A percentile compares a stretch with the other conserved stretches of the same genome.
These are phyloP conservation scores for Allium cepa DNA, from an alignment of 106 monocot species.

Conservation along the genomic window DNA sequence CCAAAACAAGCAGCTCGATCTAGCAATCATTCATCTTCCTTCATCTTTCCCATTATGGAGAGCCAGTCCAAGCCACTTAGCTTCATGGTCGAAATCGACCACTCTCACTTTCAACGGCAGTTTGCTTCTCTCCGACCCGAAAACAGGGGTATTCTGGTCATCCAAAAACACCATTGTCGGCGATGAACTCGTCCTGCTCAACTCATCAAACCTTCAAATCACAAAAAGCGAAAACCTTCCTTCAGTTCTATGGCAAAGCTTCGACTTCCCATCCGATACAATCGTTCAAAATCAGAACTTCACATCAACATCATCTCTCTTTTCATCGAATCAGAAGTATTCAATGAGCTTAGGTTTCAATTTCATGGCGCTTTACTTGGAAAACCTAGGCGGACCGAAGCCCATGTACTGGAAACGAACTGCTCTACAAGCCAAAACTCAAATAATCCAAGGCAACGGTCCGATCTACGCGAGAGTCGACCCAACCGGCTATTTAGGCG, in stretches of 20 bases:
- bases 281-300: constrained; percentile 71
- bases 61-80: constrained; percentile 17
- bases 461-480: constrained; percentile 56
- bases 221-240: constrained; percentile 6
- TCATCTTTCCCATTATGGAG: constrained; percentile 48
- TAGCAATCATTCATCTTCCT: constrained; percentile 55
- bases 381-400: neutral
- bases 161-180: constrained; percentile 4
- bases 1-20: constrained; percentile 31
- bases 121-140: constrained; percentile 31
- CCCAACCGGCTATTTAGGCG: constrained; percentile 48
- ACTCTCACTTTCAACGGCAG: constrained; percentile 47
- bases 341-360: constrained; percentile 36
- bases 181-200: constrained; percentile 42
- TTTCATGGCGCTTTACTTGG: constrained; percentile 41
- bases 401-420: constrained; percentile 68
- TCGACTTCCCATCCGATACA: constrained; percentile 57
- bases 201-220: constrained; percentile 84
- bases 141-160: constrained; percentile 26
- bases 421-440: constrained; percentile 46
- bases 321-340: constrained; percentile 28
- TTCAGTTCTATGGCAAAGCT: constrained; percentile 52
- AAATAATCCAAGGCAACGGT: constrained; percentile 34
- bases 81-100: constrained; percentile 14
- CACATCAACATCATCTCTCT: constrained; percentile 34